Base-by-base conservation (phyloP, 495 filamentous ascomycete genomes). In the Penicillium samsonianum region DNA sequence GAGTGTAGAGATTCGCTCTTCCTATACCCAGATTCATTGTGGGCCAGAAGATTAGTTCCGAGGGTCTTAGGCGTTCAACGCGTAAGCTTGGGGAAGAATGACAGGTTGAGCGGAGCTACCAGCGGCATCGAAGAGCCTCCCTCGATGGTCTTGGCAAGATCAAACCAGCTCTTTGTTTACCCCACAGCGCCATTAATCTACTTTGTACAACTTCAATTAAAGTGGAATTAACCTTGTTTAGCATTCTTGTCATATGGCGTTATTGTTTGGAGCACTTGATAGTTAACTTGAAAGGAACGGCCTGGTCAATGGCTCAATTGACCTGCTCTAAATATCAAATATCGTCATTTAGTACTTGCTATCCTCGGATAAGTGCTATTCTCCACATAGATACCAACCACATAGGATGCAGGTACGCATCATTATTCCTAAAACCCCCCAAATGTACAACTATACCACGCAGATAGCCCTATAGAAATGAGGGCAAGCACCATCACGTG, bases 1-100 rank as follows among this genome's bases (percentile, higher is more conserved):
- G 57, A 53, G 50, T 59, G 45, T 43, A 62, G 28, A 63, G n/a
- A 23, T 63, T 66, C 57, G 57, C 59, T 59, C 63, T 50, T 23
- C 53, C 47, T 33, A 56, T 41, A 43, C 63, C 65, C 53, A 67
- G 38, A 54, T 65, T 41, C 75, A 78, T 76, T 50, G 58, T 76
- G 72, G 16, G 54, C 55, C 65, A 50, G 37, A 42, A 38, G 48
- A 43, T 50, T 41, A 26, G 35, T 9, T 38, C 16, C 16, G 7
- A 17, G n/a, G 35, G 19, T 37, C 47, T 45, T 22, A 42, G 50
- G 49, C 47, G 26, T 53, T 38, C 58, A 62, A 65, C 63, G 59
- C 59, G 65, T 62, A 56, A 65, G 58, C 55, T 64, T 61, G 51
- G 46, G 50, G 47, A 53, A 53, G 45, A 58, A 56, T 53, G 53